These are phyloP conservation scores for Cyclotella cryptica DNA, from an alignment of 108 stramenopile species.

Conservation along the genomic window DNA sequence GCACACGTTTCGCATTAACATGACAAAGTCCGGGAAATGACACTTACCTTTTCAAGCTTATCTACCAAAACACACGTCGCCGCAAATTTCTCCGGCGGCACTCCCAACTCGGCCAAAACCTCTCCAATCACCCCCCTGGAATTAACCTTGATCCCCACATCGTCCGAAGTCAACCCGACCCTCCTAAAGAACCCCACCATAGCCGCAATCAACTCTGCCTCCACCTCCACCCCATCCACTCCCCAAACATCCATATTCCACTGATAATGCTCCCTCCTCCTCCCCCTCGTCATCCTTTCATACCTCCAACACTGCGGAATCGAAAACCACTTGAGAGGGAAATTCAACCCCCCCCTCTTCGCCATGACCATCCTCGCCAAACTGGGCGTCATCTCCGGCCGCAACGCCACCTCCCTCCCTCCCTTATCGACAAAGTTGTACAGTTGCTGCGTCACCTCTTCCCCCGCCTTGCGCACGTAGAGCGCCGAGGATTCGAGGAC, in stretches of 20 bases:
- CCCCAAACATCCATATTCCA: slow-evolving; percentile 98
- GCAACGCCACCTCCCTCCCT: slow-evolving; percentile 82
- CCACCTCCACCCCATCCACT: slow-evolving; percentile 90
- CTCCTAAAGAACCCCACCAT: slow-evolving; percentile 90
- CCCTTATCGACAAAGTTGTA: slow-evolving; percentile 98
- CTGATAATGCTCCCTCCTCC: slow-evolving; percentile 97
- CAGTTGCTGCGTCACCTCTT: slow-evolving; percentile 97
- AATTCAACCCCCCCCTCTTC: slow-evolving; percentile 83
- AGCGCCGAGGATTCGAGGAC: slow-evolving; percentile 92
- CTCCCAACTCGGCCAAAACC: slow-evolving; percentile 88
- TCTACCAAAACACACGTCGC: slow-evolving; percentile 97
- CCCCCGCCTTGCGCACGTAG: slow-evolving; percentile 97
- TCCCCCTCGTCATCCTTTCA: slow-evolving; percentile 98
- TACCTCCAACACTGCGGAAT: slow-evolving; percentile 98
- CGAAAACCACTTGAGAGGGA: slow-evolving; percentile 97
- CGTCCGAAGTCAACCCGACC: slow-evolving; percentile 88
- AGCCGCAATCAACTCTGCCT: slow-evolving; percentile 93
- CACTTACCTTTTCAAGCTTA: slow-evolving; percentile 94
- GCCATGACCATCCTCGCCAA: slow-evolving; percentile 98
- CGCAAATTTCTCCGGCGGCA: slow-evolving; percentile 93
- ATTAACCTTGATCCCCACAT: slow-evolving; percentile 98
- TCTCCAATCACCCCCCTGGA: slow-evolving; percentile 90
- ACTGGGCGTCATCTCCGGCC: slow-evolving; percentile 98
- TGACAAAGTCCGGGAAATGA: too few relatives aligned
- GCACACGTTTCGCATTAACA: too few relatives aligned